Base-by-base conservation (phyloP, 2,329 filamentous ascomycete genomes). In the Verticillium nonalfalfae region DNA sequence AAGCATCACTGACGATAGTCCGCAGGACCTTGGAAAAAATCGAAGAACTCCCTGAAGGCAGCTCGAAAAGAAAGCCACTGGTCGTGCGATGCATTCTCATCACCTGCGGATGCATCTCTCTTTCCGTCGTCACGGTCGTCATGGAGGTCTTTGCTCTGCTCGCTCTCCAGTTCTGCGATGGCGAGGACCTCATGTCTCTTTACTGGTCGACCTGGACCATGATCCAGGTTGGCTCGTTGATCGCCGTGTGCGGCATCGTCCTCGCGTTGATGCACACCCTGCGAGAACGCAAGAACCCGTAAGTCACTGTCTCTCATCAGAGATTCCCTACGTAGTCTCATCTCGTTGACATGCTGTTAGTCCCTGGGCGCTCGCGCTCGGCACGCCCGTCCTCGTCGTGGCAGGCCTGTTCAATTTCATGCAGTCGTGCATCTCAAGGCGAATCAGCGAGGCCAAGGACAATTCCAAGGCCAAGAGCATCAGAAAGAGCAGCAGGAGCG, bases 201-300 rank as follows among this genome's bases (percentile, higher is more conserved):
- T 86, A 85, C 70, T 86, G 84, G 84, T 81, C 83, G 0, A 85
- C 83, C 1, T 86, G 83, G 82, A 84, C 82, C 26, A 83, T 85
- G 77, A 74, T 85, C 5, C 84, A 86, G 66, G 73, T 86, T 2
- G 84, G 84, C 6, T 81, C 81, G 1, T 73, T 84, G 63, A 85
- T 86, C 39, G 84, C 84, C 62, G 84, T 86, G 67, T 69, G 80
- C 13, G 84, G 84, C 34, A 81, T 86, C 63, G 79, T 84, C 55
- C 72, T 86, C 3, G 78, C 83, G 40, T 71, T 85, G 33, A 75
- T 77, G 39, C 81, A 85, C 64, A 75, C 79, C 2, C 67, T 85
- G 9, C 75, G 75, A 40, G 75, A 82, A 45, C 73, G 79, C 57
- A 76, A 78, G 62, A 79, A 83, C n/a, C 84, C 84, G 74, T 83